These are phyloP conservation scores for Aspergillus persii DNA, from an alignment of 2,329 filamentous ascomycete species.

Conservation along the genomic window DNA sequence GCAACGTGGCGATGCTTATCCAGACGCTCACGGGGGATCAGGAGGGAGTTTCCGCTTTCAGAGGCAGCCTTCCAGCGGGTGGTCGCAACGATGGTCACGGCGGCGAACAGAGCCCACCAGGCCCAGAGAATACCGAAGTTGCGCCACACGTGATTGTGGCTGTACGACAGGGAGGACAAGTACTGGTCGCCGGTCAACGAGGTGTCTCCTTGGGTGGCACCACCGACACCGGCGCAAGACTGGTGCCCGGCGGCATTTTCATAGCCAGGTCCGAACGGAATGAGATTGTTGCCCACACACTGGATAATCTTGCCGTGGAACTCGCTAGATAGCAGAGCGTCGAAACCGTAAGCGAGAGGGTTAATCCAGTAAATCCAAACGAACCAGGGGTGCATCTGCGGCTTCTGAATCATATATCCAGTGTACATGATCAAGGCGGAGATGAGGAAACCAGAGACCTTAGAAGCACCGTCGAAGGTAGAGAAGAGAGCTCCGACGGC, in stretches of 20 bases:
- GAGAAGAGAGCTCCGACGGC: conserved; percentile 55
- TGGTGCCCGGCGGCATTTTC: conserved; percentile 18
- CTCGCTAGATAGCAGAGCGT: conserved; percentile 38
- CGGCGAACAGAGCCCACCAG: conserved; percentile 61
- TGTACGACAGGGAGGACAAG: conserved; percentile 55
- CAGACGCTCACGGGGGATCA: conserved; percentile 62
- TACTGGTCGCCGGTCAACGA: conserved; percentile 60
- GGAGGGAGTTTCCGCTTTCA: conserved; percentile 53
- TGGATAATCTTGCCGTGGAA: conserved; percentile 36
- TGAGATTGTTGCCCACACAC: conserved; percentile 35
- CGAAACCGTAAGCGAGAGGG: conserved; percentile 39
- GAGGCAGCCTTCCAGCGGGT: conserved; percentile 55
- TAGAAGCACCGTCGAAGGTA: conserved; percentile 60
- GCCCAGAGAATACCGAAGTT: conserved; percentile 64
- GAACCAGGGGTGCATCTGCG: conserved; percentile 54
- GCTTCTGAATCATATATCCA: conserved; percentile 47
- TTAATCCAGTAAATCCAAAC: conserved; percentile 47
- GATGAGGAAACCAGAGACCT: conserved; percentile 45
- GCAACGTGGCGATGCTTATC: conserved; percentile 34
- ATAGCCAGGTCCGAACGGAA: conserved; percentile 36
- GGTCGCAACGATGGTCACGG: conserved; percentile 58
- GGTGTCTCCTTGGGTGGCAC: conserved; percentile 51
- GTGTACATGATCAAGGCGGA: conserved; percentile 39
- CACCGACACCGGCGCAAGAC: conserved; percentile 53
- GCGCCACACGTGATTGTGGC: conserved; percentile 54